Percentiles rank a stretch among this genome's conserved stretches.
Conservation (phyloP, 768 basidiomycete genomes). For the Leccinum uliginosum region DNA sequence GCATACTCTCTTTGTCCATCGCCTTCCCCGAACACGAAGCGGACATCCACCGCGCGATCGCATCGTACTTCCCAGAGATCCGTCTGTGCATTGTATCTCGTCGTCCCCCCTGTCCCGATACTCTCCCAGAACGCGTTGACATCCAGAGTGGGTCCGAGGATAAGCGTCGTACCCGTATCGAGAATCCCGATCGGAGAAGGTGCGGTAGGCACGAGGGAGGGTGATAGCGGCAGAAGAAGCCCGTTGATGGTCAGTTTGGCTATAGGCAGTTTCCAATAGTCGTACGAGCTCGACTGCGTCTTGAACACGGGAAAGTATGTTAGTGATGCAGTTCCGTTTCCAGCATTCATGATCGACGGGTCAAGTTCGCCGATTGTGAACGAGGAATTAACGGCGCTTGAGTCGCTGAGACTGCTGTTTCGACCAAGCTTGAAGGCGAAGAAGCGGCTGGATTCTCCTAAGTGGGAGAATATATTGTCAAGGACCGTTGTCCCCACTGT, state of each 20-base stretch:
- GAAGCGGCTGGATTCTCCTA: constrained; percentile 39
- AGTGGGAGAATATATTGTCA: constrained; percentile 42
- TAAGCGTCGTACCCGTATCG: constrained; percentile 59
- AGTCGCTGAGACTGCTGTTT: constrained; percentile 14
- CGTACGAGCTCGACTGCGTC: constrained; percentile 33
- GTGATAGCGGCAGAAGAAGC: constrained; percentile 36
- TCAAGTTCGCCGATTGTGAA: constrained; percentile 54
- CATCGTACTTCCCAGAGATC: constrained; percentile 50
- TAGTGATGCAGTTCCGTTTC: constrained; percentile 31
- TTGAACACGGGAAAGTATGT: constrained; percentile 38
- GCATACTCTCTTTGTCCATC: constrained; percentile 34
- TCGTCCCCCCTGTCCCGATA: constrained; percentile 37
- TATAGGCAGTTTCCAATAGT: constrained; percentile 59
- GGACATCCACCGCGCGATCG: constrained; percentile 42
- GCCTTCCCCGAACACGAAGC: constrained; percentile 41
- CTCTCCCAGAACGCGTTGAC: constrained; percentile 50
- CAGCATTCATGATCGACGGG: constrained; percentile 15
- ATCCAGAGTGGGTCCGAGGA: constrained; percentile 50
- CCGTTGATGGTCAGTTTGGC: constrained; percentile 42
- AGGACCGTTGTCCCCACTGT: constrained; percentile 43
- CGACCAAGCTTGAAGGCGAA: constrained; percentile 51
- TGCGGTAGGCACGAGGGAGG: constrained; percentile 42
- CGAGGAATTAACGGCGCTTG: constrained; percentile 33
- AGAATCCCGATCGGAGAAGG: constrained; percentile 49
- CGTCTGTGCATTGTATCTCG: constrained; percentile 32